Evolutionary conservation across 2,329 filamentous ascomycete species (phyloP), one percentile per base, ranked within the genome.

Genomic region (Ilyonectria mors-panacis): DNA sequence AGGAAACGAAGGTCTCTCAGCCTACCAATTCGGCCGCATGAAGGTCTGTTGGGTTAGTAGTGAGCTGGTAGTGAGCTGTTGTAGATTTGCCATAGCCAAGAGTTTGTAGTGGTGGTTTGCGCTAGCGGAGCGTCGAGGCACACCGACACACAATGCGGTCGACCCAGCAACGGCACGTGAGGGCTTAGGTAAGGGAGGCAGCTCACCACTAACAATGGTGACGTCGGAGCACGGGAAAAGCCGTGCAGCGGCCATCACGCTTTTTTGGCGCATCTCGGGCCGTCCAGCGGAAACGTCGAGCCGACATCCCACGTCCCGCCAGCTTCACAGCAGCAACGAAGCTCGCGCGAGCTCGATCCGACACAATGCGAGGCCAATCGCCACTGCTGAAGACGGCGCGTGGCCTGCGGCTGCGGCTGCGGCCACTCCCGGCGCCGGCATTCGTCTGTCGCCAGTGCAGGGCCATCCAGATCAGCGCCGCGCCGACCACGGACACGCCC

Each of bases 381-480:
- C 78, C 81, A 65, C 73, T 86, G 60, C 59, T 80, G 56, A 76
- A 80, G 69, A 73, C 81, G 65, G 76, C 79, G 47, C 80, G 78
- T 15, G 71, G 78, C 68, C 62, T 79, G 57, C 73, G 78, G 61
- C 67, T 73, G 64, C 73, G 78, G 61, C 67, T 73, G 64, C 76
- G 78, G 65, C 63, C 70, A 59, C 71, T 69, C 64, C 75, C 56
- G 35, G 64, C 71, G 26, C 64, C 78, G 42, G 73, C 76, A 13
- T 86, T 83, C 66, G 78, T 87, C 54, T 89, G 86, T 76, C 80
- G 82, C 55, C 87, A 88, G 80, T 89, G 88, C 79, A 84, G 90
- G 77, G 78, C 82, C 58, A 89, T 92, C 54, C 89, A 91, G 76
- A 90, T 92, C 82, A 89, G 86, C 78, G 84, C 89, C 58, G 83